Conservation (phyloP, 2,329 filamentous ascomycete species). For the Penicillium sp. region DNA sequence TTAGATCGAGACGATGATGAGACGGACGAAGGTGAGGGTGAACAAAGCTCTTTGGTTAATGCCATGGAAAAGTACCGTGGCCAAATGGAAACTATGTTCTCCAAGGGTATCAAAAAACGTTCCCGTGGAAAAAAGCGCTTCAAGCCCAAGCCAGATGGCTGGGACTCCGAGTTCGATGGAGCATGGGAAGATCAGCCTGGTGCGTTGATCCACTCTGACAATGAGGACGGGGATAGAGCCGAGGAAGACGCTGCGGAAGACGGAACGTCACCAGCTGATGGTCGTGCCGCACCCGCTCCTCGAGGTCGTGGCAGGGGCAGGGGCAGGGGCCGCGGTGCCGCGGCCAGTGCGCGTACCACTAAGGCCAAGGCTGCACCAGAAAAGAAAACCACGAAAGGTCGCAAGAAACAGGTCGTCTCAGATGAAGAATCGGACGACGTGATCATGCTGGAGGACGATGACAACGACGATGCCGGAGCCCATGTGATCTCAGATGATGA, state of each 20-base stretch:
- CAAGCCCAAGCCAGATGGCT: conserved; percentile 75
- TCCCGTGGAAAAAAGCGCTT: conserved; percentile 56
- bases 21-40: conserved; percentile 66
- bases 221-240: conserved; percentile 50
- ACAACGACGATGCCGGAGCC: conserved; percentile 30
- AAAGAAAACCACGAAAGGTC: conserved; percentile 18
- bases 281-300: conserved; percentile 39
- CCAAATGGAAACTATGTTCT: conserved; percentile 70
- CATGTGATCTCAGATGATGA: conserved; percentile 32
- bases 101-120: conserved; percentile 62
- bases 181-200: conserved; percentile 79
- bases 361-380: conserved; percentile 35
- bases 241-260: conserved; percentile 51
- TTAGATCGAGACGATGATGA: conserved; percentile 69
- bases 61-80: conserved; percentile 73
- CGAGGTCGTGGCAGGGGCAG: conserved; percentile 52
- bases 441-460: conserved; percentile 40
- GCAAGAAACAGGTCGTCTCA: conserved; percentile 34
- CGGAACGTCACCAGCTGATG: conserved; percentile 38
- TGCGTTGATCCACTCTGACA: conserved; percentile 59
- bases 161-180: conserved; percentile 90
- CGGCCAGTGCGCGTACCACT: conserved; percentile 37
- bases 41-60: conserved; percentile 69
- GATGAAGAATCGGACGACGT: conserved; percentile 46
- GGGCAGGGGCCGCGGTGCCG: conserved; percentile 46